These are phyloP conservation scores for Eucalyptus pauciflora DNA, from an alignment of 345 rosid genomes.

Conservation along the genomic window DNA sequence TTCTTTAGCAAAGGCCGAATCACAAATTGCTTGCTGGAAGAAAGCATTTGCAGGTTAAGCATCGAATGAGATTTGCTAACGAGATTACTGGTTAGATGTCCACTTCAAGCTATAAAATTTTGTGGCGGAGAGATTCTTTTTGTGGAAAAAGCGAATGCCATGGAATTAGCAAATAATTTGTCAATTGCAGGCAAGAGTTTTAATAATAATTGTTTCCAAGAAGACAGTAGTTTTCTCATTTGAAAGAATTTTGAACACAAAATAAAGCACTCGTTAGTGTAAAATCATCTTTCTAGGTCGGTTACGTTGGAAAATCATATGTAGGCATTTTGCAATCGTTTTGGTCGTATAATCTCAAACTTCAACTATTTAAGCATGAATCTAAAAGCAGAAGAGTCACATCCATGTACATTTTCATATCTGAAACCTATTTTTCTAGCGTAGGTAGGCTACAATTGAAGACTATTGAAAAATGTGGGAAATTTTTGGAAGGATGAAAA, in stretches of 20 bases:
- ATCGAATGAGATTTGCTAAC: not conserved
- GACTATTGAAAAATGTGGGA: not conserved
- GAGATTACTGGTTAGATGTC: not conserved
- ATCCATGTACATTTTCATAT: no score
- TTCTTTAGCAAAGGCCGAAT: not conserved
- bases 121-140: not conserved
- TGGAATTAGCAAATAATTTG: not conserved
- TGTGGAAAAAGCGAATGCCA: not conserved
- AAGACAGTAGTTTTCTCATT: no score
- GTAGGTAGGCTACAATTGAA: no score
- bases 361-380: no score
- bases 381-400: no score
- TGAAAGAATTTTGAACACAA: no score
- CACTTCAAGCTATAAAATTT: conserved; percentile 17
- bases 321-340: no score
- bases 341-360: no score
- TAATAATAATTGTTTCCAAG: no score
- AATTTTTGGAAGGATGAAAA: not conserved
- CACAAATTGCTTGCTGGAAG: not conserved
- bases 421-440: no score
- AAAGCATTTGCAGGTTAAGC: not conserved
- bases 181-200: no score
- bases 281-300: accelerated
- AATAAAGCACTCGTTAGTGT: accelerated
- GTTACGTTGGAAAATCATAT: accelerated